Conservation (phyloP, 129 eudicot species). For the Flaveria trinervia region DNA sequence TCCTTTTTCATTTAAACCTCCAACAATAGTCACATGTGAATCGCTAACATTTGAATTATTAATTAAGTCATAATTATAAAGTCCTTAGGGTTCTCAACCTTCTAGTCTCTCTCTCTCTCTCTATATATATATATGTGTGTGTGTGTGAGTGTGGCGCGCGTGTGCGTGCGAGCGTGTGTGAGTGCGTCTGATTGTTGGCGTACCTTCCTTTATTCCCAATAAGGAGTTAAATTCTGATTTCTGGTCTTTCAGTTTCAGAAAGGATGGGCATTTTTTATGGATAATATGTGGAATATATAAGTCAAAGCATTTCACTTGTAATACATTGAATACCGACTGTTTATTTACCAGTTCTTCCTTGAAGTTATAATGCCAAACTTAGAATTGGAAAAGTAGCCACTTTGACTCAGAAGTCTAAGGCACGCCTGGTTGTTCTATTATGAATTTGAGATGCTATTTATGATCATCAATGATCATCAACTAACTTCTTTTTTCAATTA, state of each 20-base stretch:
- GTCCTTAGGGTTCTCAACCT: background rate
- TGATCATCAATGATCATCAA: slow-evolving; percentile 5
- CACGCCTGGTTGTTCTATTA: slow-evolving; percentile 9
- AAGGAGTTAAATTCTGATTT: slow-evolving; percentile 16
- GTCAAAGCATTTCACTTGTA: slow-evolving; percentile 6
- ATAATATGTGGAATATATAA: background rate
- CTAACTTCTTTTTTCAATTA: slow-evolving; percentile 2
- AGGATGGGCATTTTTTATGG: background rate
- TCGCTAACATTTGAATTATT: background rate
- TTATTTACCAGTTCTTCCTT: background rate
- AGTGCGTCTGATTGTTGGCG: background rate
- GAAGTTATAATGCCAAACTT: slow-evolving; percentile 9
- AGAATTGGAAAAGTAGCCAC: slow-evolving; percentile 8
- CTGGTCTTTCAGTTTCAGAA: background rate
- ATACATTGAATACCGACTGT: background rate
- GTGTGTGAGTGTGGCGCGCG: background rate
- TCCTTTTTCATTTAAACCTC: background rate
- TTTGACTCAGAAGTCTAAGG: slow-evolving; percentile 21
- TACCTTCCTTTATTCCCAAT: slow-evolving; percentile 5
- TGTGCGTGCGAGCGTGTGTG: background rate
- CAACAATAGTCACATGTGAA: background rate
- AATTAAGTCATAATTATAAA: background rate
- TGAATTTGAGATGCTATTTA: background rate
- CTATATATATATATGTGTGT: background rate
- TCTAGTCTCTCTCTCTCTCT: no score